These are phyloP conservation scores for Lactarius indigo DNA, from an alignment of 768 basidiomycete genomes.

Conservation along the genomic window DNA sequence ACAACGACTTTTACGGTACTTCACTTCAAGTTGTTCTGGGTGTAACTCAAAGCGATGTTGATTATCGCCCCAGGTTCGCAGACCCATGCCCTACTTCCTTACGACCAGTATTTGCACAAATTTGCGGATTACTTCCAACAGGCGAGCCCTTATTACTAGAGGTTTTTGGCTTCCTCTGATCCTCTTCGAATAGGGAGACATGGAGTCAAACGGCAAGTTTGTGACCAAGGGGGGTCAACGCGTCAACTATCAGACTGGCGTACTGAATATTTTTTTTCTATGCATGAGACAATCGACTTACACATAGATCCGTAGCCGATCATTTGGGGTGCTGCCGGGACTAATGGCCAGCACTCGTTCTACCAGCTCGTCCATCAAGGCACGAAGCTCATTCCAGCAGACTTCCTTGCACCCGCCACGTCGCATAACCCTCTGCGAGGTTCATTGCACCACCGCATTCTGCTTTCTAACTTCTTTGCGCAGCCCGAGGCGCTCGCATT, in stretches of 20 bases:
- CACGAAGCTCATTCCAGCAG: slow-evolving; percentile 86
- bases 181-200: slow-evolving; percentile 63
- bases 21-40: neutral
- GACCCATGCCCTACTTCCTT: slow-evolving; percentile 92
- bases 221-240: slow-evolving; percentile 91
- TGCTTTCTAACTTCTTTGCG: slow-evolving; percentile 97
- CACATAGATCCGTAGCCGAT: slow-evolving; percentile 60
- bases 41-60: neutral
- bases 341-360: slow-evolving; percentile 99
- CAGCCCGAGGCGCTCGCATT: slow-evolving; percentile 98
- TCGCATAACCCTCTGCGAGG: slow-evolving; percentile 81
- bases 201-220: slow-evolving; percentile 99
- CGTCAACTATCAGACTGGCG: slow-evolving; percentile 95
- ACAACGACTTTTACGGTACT: slow-evolving; percentile 92
- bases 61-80: slow-evolving; percentile 63
- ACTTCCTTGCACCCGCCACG: slow-evolving; percentile 88
- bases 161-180: neutral
- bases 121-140: slow-evolving; percentile 99
- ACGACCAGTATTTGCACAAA: slow-evolving; percentile 98
- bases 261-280: slow-evolving; percentile 41
- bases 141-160: slow-evolving; percentile 31
- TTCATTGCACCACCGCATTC: slow-evolving; percentile 95
- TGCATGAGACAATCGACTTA: slow-evolving; percentile 10
- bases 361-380: slow-evolving; percentile 97
- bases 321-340: slow-evolving; percentile 98